Conservation (phyloP, 495 filamentous ascomycete species). For the Tirmania nivea region DNA sequence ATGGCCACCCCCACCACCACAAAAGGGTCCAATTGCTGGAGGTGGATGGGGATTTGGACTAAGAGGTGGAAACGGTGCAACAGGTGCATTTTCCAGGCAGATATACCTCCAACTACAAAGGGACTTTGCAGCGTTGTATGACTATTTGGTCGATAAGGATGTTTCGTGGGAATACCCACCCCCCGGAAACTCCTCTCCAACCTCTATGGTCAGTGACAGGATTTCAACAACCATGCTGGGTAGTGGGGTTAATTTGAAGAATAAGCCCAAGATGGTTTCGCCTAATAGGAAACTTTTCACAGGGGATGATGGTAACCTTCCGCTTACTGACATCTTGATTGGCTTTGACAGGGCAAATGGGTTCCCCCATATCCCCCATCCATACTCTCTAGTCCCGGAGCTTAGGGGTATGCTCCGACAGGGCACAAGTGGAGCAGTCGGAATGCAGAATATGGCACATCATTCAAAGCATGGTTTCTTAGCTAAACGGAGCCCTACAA, state of each 20-base stretch:
- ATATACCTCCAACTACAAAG: conserved; percentile 35
- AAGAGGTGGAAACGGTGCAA: conserved; percentile 5
- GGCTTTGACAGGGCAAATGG: conserved; percentile 41
- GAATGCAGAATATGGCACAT: conserved; percentile 10
- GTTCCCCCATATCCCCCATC: conserved; percentile 45
- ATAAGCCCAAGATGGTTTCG: conserved; percentile 39
- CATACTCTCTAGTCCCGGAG: conserved; percentile 41
- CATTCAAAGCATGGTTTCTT: not conserved
- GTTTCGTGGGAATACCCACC: conserved; percentile 28
- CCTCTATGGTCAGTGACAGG: not conserved
- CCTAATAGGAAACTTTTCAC: conserved; percentile 30
- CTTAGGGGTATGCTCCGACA: not conserved
- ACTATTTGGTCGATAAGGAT: conserved; percentile 50
- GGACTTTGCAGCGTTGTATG: conserved; percentile 48
- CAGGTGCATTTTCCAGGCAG: conserved; percentile 30
- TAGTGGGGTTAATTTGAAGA: conserved; percentile 21
- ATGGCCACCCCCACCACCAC: conserved; percentile 31
- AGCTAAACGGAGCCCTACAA: not conserved
- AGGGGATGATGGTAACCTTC: conserved; percentile 36
- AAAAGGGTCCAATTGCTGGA: conserved; percentile 1
- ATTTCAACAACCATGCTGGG: not conserved
- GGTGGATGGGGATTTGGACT: conserved; percentile 20
- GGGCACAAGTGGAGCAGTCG: conserved; percentile 12
- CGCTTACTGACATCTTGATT: conserved; percentile 44
- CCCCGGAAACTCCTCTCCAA: conserved; percentile 21